A percentile compares a stretch with the other conserved stretches of the same genome.
Conservation (phyloP, 140 eudicot species). For the Ambrosia hybrid region DNA sequence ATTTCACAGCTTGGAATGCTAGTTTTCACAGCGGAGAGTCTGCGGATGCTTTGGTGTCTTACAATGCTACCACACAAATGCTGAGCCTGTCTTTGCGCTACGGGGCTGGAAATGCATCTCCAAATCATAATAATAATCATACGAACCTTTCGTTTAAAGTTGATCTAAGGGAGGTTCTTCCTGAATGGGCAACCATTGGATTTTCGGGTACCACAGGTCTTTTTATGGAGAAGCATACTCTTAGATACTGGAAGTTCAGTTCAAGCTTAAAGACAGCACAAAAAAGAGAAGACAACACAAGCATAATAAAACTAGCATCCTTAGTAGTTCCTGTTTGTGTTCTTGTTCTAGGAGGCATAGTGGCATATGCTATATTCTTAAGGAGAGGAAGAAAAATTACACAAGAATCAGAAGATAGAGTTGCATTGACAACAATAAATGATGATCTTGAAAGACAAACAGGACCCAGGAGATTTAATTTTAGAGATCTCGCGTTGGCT, state of each 20-base stretch:
- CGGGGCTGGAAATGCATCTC: not conserved
- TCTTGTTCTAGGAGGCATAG: not conserved
- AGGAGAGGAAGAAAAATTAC: not conserved
- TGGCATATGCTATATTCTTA: not conserved
- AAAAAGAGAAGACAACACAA: not conserved
- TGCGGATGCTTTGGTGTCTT: not conserved
- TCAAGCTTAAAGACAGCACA: slow-evolving; percentile 24
- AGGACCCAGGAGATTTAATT: not conserved
- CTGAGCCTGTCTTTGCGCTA: not conserved
- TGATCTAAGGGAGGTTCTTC: slow-evolving; percentile 16
- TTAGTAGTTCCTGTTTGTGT: not conserved
- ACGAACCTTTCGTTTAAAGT: not conserved
- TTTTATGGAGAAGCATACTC: slow-evolving; percentile 18
- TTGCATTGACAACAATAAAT: not conserved
- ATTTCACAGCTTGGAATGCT: not conserved
- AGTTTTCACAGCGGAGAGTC: not conserved
- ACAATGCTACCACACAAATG: not conserved
- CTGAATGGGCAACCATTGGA: slow-evolving; percentile 37
- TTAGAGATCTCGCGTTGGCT: not conserved
- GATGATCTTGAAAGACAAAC: not conserved
- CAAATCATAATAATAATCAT: not conserved
- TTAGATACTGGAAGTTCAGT: slow-evolving; percentile 45
- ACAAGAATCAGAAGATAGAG: not conserved
- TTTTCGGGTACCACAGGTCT: slow-evolving; percentile 54
- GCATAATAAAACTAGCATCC: slow-evolving; percentile 16